Percentiles rank a stretch among this genome's conserved stretches.
Evolutionary conservation across 2,329 filamentous ascomycete genomes (phyloP).

Genomic region (Fusarium aywerte): DNA sequence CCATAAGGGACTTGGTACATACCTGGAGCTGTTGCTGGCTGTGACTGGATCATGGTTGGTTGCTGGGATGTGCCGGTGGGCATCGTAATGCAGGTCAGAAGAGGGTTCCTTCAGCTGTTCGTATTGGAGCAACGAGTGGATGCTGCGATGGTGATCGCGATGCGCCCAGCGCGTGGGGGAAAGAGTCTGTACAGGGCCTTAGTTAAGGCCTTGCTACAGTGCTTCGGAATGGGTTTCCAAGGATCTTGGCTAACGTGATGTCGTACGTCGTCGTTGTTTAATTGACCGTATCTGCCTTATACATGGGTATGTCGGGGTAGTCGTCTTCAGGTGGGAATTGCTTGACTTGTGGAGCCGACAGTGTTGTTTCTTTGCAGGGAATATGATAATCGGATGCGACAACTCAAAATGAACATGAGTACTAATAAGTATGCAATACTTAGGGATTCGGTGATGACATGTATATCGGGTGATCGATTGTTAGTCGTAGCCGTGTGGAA

Average conservation of each 20-base stretch:
- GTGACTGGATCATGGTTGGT: conserved; percentile 45
- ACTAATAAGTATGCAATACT: not conserved
- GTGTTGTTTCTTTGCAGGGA: conserved; percentile 23
- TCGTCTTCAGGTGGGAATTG: conserved; percentile 16
- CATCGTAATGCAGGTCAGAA: conserved; percentile 27
- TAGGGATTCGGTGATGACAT: not conserved
- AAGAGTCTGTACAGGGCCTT: conserved; percentile 10
- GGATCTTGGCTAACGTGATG: conserved; percentile 20
- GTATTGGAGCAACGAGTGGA: conserved; percentile 31
- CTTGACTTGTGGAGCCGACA: conserved; percentile 26
- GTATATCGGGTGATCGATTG: conserved; percentile 2
- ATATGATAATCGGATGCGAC: conserved; percentile 1
- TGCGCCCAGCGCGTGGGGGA: conserved; percentile 11
- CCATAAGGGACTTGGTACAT: conserved; percentile 30
- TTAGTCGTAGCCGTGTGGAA: conserved; percentile 6
- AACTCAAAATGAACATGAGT: not conserved
- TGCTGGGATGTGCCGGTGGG: conserved; percentile 39
- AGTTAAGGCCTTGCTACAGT: conserved; percentile 8
- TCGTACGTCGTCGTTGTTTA: conserved; percentile 22
- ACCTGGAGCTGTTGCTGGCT: conserved; percentile 40
- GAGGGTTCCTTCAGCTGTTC: conserved; percentile 22
- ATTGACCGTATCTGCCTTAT: conserved; percentile 8
- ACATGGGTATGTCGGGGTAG: conserved; percentile 22
- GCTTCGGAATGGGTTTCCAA: conserved; percentile 14
- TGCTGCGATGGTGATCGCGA: conserved; percentile 14